These are phyloP conservation scores for Pseudogymnoascus verrucosus DNA, from an alignment of 2,329 filamentous ascomycete species.

Conservation along the genomic window DNA sequence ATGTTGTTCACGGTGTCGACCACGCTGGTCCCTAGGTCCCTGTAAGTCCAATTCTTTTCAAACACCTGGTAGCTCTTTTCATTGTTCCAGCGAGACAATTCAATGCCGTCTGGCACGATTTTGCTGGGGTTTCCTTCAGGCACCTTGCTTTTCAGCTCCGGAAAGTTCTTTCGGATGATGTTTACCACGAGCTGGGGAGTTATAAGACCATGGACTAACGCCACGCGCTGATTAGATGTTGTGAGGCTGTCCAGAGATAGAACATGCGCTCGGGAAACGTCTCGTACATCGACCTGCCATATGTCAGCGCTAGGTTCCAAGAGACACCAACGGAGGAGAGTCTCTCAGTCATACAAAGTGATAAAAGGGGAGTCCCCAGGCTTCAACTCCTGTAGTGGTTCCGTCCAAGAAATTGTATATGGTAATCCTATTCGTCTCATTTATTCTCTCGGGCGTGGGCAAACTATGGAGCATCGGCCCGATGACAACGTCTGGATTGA, in stretches of 20 bases:
- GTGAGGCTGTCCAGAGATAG: constrained; percentile 46
- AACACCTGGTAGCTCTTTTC: constrained; percentile 10
- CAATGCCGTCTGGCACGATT: constrained; percentile 18
- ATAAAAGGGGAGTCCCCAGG: constrained; percentile 13
- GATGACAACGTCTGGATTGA: constrained; percentile 54
- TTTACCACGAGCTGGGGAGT: constrained; percentile 50
- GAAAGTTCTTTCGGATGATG: constrained; percentile 44
- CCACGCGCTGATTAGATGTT: constrained; percentile 53
- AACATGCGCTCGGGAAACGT: constrained; percentile 55
- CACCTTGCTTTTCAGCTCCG: constrained; percentile 39
- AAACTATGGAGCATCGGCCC: constrained; percentile 57
- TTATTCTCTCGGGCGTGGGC: constrained; percentile 50
- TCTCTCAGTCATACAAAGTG: constrained; percentile 17
- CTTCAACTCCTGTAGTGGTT: constrained; percentile 33
- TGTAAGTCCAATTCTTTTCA: constrained; percentile 21
- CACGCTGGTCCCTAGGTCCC: constrained; percentile 22
- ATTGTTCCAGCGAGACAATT: constrained; percentile 21
- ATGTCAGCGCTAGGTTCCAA: constrained; percentile 17
- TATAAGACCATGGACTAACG: constrained; percentile 50
- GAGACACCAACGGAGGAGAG: constrained; percentile 29
- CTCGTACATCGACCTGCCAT: constrained; percentile 49
- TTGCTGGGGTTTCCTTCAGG: constrained; percentile 33
- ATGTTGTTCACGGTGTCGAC: constrained; percentile 22
- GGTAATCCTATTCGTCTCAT: constrained; percentile 59
- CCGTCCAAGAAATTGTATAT: constrained; percentile 44